Percentiles rank a stretch among this genome's conserved stretches.
These are phyloP conservation scores for Candida sp. DNA, from an alignment of 1,139 yeast genomes.

Conservation along the genomic window DNA sequence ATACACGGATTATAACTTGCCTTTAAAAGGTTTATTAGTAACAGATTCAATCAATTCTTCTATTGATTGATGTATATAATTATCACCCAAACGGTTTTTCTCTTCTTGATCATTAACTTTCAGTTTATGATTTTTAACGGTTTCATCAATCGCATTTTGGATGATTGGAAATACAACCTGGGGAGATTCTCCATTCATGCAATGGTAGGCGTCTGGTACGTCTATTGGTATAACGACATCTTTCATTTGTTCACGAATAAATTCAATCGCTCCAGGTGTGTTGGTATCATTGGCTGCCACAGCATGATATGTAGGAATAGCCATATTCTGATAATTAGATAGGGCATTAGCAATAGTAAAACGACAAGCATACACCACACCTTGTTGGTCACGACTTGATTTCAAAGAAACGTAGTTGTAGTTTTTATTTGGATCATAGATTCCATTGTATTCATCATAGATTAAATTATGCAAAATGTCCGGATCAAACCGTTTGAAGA, in stretches of 20 bases:
- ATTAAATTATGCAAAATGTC: constrained; percentile 43
- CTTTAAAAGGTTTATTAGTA: neutral
- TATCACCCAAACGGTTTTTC: constrained; percentile 4
- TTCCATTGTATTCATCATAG: constrained; percentile 29
- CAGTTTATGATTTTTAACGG: constrained; percentile 6
- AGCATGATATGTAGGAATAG: constrained; percentile 45
- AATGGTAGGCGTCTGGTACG: constrained; percentile 47
- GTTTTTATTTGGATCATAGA: constrained; percentile 38
- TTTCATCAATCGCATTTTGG: constrained; percentile 8
- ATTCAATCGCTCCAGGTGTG: constrained; percentile 20
- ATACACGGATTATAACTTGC: neutral
- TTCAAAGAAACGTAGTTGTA: constrained; percentile 16
- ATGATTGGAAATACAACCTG: constrained; percentile 33
- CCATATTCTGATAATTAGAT: constrained; percentile 20
- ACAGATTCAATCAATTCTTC: constrained; percentile 5
- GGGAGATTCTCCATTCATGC: constrained; percentile 51
- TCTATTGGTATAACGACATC: constrained; percentile 8
- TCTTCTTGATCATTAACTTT: constrained; percentile 6
- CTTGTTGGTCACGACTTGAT: constrained; percentile 10
- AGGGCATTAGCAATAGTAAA: constrained; percentile 39
- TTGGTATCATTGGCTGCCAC: constrained; percentile 40
- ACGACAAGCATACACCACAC: constrained; percentile 8
- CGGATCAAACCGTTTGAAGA: constrained; percentile 45
- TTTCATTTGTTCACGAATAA: constrained; percentile 22
- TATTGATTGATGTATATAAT: constrained; percentile 3